These are phyloP conservation scores for Mycena epipterygia DNA, from an alignment of 768 basidiomycete genomes.

Conservation along the genomic window DNA sequence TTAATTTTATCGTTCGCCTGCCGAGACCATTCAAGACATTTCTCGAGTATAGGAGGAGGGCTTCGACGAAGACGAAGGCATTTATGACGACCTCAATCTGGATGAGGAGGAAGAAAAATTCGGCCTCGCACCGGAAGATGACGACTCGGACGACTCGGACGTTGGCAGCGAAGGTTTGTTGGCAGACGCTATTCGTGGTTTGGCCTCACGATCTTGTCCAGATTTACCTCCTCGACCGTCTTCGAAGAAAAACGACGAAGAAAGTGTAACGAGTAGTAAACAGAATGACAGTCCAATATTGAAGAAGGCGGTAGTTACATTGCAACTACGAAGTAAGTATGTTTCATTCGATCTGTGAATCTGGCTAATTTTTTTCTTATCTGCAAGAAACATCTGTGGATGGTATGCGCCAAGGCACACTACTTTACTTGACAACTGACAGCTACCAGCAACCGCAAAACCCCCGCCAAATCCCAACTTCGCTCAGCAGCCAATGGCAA, in stretches of 20 bases:
- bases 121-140: constrained; percentile 82
- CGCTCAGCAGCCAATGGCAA: constrained; percentile 80
- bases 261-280: constrained; percentile 80
- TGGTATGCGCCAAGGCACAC: constrained; percentile 54
- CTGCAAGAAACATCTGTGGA: constrained; percentile 78
- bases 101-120: constrained; percentile 98
- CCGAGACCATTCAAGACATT: constrained; percentile 37
- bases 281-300: constrained; percentile 83
- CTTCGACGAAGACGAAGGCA: constrained; percentile 97
- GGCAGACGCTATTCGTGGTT: neutral
- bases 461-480: constrained; percentile 88
- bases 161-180: constrained; percentile 75
- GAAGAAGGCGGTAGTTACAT: constrained; percentile 77
- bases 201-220: constrained; percentile 38
- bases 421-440: constrained; percentile 29
- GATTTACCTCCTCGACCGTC: constrained; percentile 77
- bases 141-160: constrained; percentile 85
- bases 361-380: constrained; percentile 29
- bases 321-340: constrained; percentile 80
- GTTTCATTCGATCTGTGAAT: constrained; percentile 15
- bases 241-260: constrained; percentile 86
- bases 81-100: constrained; percentile 97
- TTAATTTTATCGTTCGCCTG: constrained; percentile 14
- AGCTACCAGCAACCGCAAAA: constrained; percentile 61
- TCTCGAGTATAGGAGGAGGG: constrained; percentile 83